Evolutionary conservation across 2,329 filamentous ascomycete genomes (phyloP).

Genomic region (Fusarium palustre): DNA sequence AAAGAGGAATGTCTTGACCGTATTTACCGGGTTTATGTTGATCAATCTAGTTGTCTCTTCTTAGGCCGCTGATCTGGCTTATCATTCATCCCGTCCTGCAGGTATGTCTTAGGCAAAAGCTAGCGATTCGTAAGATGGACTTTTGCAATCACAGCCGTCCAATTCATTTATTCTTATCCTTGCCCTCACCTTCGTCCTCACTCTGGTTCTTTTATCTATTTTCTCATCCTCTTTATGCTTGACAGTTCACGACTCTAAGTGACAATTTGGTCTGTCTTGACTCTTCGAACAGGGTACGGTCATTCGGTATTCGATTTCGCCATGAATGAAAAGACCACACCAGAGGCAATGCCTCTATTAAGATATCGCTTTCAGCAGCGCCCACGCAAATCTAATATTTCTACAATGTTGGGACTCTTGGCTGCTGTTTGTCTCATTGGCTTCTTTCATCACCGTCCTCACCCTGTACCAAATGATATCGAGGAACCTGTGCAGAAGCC

Average conservation of each 20-base stretch:
- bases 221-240: not conserved
- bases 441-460: slow-evolving; percentile 40
- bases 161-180: not conserved
- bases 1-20: slow-evolving; percentile 3
- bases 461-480: slow-evolving; percentile 3
- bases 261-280: not conserved
- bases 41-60: not conserved
- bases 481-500: slow-evolving; percentile 12
- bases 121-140: slow-evolving; percentile 20
- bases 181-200: not conserved
- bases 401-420: slow-evolving; percentile 35
- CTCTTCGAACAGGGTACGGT: not conserved
- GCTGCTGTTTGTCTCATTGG: slow-evolving; percentile 32
- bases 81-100: slow-evolving; percentile 29
- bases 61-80: slow-evolving; percentile 20
- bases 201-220: not conserved
- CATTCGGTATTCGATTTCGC: not conserved
- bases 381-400: slow-evolving; percentile 11
- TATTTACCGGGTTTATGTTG: not conserved
- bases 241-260: not conserved
- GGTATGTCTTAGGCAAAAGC: slow-evolving; percentile 29
- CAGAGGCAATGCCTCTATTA: slow-evolving; percentile 33
- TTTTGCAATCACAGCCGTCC: slow-evolving; percentile 2
- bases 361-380: slow-evolving; percentile 10
- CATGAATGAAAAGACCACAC: slow-evolving; percentile 37